Evolutionary conservation across 1,139 yeast species (phyloP), one percentile per base, ranked within the genome.

Genomic region (Kazachstania sp.): DNA sequence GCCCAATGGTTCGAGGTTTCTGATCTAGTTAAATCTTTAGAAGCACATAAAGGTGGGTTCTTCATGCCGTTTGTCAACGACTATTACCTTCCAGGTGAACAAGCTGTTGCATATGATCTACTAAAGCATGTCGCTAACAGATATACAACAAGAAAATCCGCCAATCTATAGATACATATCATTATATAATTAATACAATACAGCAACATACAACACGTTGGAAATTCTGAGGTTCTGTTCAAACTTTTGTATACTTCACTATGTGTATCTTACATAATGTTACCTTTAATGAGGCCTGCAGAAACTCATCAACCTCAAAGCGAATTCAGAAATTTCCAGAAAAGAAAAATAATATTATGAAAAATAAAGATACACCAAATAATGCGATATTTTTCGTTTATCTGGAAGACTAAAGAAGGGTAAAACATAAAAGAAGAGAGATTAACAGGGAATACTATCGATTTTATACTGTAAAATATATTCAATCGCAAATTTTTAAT

Each of bases 1-100:
- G 95, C 95, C 18, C 72, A 79, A 58, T 87, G 97, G 97, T 83
- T 86, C 57, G 79, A 81, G 48, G 69, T 75, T 9, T 70, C 68
- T 1, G 78, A 77, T 41, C 71, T 86, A 26, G 66, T 44, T 15
- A 43, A 69, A 41, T 68, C 71, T 28, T 67, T 80, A 49, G 67
- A 81, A 26, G 52, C 55, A 4, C 55, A 60, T 37, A 58, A 54
- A 8, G 48, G 56, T 34, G 56, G 54, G 1, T 54, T 49, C 23
- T 48, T 54, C 7, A 52, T 59, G 2, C 45, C 51, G 6, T 57
- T 58, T 26, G 61, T 61, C 23, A 65, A 60, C 11, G 66, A 59
- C 9, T 64, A 71, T 51, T 56, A 58, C 28, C 54, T 77, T 23
- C 82, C 82, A 11, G 77, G 77, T 1, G 58, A 64, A 11, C 68